Conservation (phyloP, 805 yeast species). For the Starmera amethionina region DNA sequence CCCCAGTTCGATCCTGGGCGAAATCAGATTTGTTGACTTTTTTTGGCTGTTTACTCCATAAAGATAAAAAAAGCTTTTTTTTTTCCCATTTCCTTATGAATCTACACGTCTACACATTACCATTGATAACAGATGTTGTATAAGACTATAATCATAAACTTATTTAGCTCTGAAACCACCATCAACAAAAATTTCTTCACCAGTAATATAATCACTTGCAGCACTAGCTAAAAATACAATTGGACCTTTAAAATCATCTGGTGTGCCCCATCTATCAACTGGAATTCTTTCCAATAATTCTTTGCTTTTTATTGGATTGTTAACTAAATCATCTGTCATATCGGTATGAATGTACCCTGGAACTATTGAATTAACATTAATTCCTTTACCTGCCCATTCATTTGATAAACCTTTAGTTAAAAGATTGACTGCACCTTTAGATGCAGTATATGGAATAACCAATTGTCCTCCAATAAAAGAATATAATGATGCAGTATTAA, state of each 20-base stretch:
- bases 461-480: constrained; percentile 14
- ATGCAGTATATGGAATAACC: constrained; percentile 67
- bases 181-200: constrained; percentile 64
- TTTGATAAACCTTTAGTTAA: constrained; percentile 63
- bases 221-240: constrained; percentile 75
- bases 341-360: constrained; percentile 42
- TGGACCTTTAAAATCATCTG: constrained; percentile 50
- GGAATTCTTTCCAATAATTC: constrained; percentile 31
- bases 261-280: constrained; percentile 36
- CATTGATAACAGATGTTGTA: neutral
- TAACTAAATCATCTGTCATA: constrained; percentile 26
- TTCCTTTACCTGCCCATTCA: constrained; percentile 35
- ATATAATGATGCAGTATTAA: constrained; percentile 73
- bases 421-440: constrained; percentile 74
- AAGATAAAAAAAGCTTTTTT: too few relatives aligned
- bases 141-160: neutral
- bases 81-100: too few relatives aligned
- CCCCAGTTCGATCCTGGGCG: constrained; percentile 99
- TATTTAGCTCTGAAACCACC: constrained; percentile 46
- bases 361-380: constrained; percentile 37
- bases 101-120: too few relatives aligned
- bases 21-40: constrained; percentile 48
- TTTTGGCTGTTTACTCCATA: too few relatives aligned
- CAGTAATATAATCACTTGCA: constrained; percentile 69
- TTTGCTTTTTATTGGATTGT: constrained; percentile 17